These are phyloP conservation scores for Agaricus blazei DNA, from an alignment of 768 basidiomycete species.

Conservation along the genomic window DNA sequence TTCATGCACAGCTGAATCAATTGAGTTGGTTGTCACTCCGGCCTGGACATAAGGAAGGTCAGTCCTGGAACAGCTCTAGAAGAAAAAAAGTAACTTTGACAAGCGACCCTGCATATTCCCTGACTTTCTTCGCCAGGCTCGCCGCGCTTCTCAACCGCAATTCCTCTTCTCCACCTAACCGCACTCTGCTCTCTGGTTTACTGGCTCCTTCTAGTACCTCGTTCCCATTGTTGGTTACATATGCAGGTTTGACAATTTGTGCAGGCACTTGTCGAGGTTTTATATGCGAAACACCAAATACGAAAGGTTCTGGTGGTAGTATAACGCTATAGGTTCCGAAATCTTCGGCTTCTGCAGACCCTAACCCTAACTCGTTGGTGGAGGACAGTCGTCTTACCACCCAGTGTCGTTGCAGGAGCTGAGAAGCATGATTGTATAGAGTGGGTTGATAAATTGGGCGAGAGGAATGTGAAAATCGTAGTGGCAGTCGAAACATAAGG, in stretches of 20 bases:
- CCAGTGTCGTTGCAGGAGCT: neutral
- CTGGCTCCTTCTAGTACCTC: neutral
- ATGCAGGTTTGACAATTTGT: slow-evolving; percentile 51
- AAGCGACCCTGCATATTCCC: slow-evolving; percentile 48
- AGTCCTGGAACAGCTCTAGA: neutral
- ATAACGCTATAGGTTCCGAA: slow-evolving; percentile 58
- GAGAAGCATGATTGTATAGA: neutral
- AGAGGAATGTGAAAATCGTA: neutral
- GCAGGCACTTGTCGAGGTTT: slow-evolving; percentile 50
- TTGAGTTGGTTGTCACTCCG: slow-evolving; percentile 66
- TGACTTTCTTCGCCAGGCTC: slow-evolving; percentile 48
- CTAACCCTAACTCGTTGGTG: neutral
- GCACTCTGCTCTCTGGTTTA: slow-evolving; percentile 23
- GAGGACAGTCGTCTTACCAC: neutral
- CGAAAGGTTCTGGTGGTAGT: slow-evolving; percentile 59
- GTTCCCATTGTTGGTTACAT: slow-evolving; percentile 29
- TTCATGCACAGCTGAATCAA: slow-evolving; percentile 71
- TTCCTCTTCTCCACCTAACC: slow-evolving; percentile 52
- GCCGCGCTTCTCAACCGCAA: slow-evolving; percentile 46
- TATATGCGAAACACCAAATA: slow-evolving; percentile 63
- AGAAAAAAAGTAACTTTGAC: slow-evolving; percentile 38
- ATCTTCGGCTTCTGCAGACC: slow-evolving; percentile 20
- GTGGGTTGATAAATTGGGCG: neutral
- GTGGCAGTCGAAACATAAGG: slow-evolving; percentile 8
- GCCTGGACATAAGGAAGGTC: slow-evolving; percentile 33